Evolutionary conservation across 1,139 yeast genomes (phyloP).

Genomic region (Candida dubliniensis): DNA sequence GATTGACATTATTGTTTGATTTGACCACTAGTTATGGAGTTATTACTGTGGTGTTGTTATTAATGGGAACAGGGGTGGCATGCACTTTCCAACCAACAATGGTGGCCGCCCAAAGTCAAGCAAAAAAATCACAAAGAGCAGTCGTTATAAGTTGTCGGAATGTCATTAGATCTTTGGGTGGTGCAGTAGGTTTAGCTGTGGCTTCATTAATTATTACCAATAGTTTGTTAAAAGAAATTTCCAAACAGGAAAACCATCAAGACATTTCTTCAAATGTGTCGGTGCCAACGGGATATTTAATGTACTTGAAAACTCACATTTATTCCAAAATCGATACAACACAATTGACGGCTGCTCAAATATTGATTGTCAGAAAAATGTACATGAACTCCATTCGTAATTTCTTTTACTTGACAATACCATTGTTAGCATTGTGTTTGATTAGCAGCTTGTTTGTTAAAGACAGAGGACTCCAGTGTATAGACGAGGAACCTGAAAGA

Average conservation of each 20-base stretch:
- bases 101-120: slow-evolving; percentile 52
- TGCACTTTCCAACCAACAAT: slow-evolving; percentile 55
- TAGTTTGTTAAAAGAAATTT: slow-evolving; percentile 28
- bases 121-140: slow-evolving; percentile 48
- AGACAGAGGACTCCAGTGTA: slow-evolving; percentile 44
- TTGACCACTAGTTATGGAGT: slow-evolving; percentile 29
- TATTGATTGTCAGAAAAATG: slow-evolving; percentile 26
- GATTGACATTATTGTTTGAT: slow-evolving; percentile 36
- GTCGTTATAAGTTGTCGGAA: slow-evolving; percentile 54
- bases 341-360: slow-evolving; percentile 25
- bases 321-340: slow-evolving; percentile 31
- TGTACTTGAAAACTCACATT: slow-evolving; percentile 28
- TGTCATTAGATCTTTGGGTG: slow-evolving; percentile 54
- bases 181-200: slow-evolving; percentile 51
- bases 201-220: slow-evolving; percentile 45
- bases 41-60: slow-evolving; percentile 32
- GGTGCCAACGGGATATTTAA: slow-evolving; percentile 18
- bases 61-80: slow-evolving; percentile 52
- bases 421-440: slow-evolving; percentile 43
- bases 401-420: slow-evolving; percentile 43
- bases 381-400: slow-evolving; percentile 39
- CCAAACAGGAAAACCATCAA: slow-evolving; percentile 11
- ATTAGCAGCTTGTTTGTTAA: slow-evolving; percentile 34
- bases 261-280: background rate
- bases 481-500: slow-evolving; percentile 31